Conservation (phyloP, 306 rosid genomes). For the Prunus kanzakura region DNA sequence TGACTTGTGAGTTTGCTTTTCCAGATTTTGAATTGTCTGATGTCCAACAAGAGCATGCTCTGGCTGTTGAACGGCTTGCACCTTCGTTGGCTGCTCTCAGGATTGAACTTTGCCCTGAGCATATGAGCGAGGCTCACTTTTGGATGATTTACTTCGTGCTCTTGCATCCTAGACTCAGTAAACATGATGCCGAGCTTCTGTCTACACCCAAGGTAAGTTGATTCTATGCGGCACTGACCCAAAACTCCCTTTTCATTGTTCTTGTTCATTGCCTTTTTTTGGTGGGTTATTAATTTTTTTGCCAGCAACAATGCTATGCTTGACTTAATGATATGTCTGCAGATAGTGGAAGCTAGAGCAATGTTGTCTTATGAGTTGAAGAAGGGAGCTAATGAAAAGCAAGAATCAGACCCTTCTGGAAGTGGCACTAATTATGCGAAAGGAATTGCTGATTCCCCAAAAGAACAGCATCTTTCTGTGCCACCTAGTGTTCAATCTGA, state of each 20-base stretch:
- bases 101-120: constrained; percentile 80
- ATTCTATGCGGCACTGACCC: neutral
- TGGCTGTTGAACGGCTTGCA: constrained; percentile 73
- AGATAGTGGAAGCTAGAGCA: constrained; percentile 80
- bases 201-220: constrained; percentile 73
- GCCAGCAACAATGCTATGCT: constrained; percentile 2
- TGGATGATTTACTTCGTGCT: constrained; percentile 90
- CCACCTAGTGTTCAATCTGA: constrained; percentile 43
- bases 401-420: constrained; percentile 40
- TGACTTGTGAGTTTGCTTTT: neutral
- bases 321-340: constrained; percentile 24
- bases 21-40: constrained; percentile 81
- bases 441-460: constrained; percentile 33
- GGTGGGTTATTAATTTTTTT: neutral
- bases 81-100: constrained; percentile 76
- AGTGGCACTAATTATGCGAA: constrained; percentile 20
- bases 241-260: neutral
- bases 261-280: neutral
- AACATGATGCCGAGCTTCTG: constrained; percentile 57
- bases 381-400: constrained; percentile 37
- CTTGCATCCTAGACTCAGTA: constrained; percentile 62
- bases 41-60: constrained; percentile 83
- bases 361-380: constrained; percentile 58
- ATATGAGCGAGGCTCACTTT: constrained; percentile 74
- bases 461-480: constrained; percentile 55